These are phyloP conservation scores for Gloeopeniophorella convolvens DNA, from an alignment of 768 basidiomycete species.

Conservation along the genomic window DNA sequence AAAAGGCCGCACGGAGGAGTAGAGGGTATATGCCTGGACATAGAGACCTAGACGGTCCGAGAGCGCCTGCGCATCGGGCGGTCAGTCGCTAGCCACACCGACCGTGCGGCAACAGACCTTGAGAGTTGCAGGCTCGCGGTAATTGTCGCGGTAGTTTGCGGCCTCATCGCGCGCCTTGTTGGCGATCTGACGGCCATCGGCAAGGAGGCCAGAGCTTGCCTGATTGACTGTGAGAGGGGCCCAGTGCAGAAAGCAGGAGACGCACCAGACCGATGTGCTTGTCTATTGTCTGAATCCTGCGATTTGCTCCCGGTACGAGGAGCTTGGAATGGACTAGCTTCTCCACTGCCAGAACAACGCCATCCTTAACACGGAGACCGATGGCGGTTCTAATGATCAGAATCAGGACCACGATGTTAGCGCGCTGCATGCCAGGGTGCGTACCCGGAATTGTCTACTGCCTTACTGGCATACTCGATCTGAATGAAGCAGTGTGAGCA, in stretches of 20 bases:
- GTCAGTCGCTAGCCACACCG: neutral
- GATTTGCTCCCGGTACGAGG: constrained; percentile 86
- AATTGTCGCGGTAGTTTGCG: constrained; percentile 59
- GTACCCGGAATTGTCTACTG: constrained; percentile 97
- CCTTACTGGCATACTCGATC: constrained; percentile 98
- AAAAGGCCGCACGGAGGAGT: constrained; percentile 96
- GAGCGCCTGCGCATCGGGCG: constrained; percentile 37
- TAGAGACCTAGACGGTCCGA: constrained; percentile 82
- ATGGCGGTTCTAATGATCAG: constrained; percentile 73
- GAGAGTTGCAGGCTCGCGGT: constrained; percentile 67
- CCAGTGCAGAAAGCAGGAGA: neutral
- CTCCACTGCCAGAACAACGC: constrained; percentile 94
- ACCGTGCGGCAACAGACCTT: constrained; percentile 48
- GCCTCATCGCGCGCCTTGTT: constrained; percentile 85
- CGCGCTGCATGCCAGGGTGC: constrained; percentile 17
- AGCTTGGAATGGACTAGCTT: constrained; percentile 95
- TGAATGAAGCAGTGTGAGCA: constrained; percentile 27
- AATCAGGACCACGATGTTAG: neutral
- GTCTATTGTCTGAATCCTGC: constrained; percentile 90
- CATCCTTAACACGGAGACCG: constrained; percentile 90
- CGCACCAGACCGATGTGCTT: constrained; percentile 87
- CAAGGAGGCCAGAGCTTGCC: constrained; percentile 91
- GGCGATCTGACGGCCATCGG: constrained; percentile 86
- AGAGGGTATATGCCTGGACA: constrained; percentile 93
- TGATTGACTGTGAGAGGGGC: constrained; percentile 27